These are phyloP conservation scores for Auricularia auricula-judae DNA, from an alignment of 768 basidiomycete genomes.

Conservation along the genomic window DNA sequence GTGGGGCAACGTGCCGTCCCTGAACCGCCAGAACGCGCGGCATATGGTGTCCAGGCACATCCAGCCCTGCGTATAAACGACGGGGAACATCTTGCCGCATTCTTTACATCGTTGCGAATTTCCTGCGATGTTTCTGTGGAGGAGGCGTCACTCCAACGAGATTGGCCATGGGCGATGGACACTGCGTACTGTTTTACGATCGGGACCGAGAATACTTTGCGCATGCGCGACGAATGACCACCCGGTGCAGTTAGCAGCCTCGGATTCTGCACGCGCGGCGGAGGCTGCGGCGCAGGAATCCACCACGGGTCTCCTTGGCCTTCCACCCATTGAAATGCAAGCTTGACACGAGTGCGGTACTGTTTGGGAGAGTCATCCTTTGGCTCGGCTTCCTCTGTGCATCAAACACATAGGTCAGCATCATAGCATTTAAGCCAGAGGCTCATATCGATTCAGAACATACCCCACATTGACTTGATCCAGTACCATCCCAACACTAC, in stretches of 20 bases:
- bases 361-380: slow-evolving; percentile 32
- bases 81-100: slow-evolving; percentile 37
- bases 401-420: neutral
- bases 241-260: neutral
- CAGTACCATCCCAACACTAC: slow-evolving; percentile 60
- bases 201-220: too few relatives aligned
- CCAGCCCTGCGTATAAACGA: slow-evolving; percentile 46
- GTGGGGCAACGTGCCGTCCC: slow-evolving; percentile 2
- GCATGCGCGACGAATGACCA: too few relatives aligned
- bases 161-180: neutral
- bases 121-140: too few relatives aligned
- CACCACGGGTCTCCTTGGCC: slow-evolving; percentile 54
- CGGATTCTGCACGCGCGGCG: neutral
- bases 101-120: neutral
- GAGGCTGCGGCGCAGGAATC: slow-evolving; percentile 12
- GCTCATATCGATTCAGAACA: slow-evolving; percentile 14
- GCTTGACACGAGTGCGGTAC: slow-evolving; percentile 66
- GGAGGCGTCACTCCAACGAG: neutral
- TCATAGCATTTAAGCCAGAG: neutral
- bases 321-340: slow-evolving; percentile 77
- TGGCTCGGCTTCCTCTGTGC: slow-evolving; percentile 7
- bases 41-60: slow-evolving; percentile 45
- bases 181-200: neutral
- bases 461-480: slow-evolving; percentile 63
- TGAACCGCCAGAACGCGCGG: slow-evolving; percentile 38